Percentiles rank a stretch among this genome's conserved stretches.
Conservation (phyloP, 345 rosid genomes). For the Acer saccharum region DNA sequence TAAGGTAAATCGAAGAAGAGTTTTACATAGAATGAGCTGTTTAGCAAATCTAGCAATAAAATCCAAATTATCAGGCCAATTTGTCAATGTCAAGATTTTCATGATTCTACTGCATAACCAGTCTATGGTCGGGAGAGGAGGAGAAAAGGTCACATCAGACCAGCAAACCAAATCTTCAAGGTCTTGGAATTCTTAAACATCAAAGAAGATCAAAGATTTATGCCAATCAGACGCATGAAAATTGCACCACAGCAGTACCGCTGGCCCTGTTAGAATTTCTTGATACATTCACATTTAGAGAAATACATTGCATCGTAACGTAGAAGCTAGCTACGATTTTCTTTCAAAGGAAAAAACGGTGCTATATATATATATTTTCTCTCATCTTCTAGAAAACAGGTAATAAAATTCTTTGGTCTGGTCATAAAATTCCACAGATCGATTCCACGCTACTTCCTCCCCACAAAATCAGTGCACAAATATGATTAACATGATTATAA, state of each 20-base stretch:
- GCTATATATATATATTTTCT: not conserved
- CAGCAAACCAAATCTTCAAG: slow-evolving; percentile 42
- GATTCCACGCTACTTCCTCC: not conserved
- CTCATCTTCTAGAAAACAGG: slow-evolving; percentile 17
- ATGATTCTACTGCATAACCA: slow-evolving; percentile 14
- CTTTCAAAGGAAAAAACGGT: not conserved
- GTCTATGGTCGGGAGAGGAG: slow-evolving; percentile 22
- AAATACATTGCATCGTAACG: no score
- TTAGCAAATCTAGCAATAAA: slow-evolving; percentile 16
- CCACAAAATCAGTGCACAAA: slow-evolving; percentile 36
- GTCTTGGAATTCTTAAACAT: slow-evolving; percentile 26
- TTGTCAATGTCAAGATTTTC: slow-evolving; percentile 36
- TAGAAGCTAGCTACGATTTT: no score
- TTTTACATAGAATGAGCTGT: slow-evolving; percentile 33
- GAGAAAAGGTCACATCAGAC: slow-evolving; percentile 36
- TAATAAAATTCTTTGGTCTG: not conserved
- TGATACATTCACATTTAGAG: slow-evolving; percentile 26
- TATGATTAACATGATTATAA: not conserved
- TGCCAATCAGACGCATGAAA: slow-evolving; percentile 10
- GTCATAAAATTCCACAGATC: not conserved
- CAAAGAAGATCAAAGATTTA: not conserved
- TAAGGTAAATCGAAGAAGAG: slow-evolving; percentile 12
- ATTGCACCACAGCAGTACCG: slow-evolving; percentile 17
- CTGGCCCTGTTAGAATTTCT: slow-evolving; percentile 26
- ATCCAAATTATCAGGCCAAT: slow-evolving; percentile 22